Base-by-base conservation (phyloP, 2,329 filamentous ascomycete genomes). In the Sarocladium strictum region DNA sequence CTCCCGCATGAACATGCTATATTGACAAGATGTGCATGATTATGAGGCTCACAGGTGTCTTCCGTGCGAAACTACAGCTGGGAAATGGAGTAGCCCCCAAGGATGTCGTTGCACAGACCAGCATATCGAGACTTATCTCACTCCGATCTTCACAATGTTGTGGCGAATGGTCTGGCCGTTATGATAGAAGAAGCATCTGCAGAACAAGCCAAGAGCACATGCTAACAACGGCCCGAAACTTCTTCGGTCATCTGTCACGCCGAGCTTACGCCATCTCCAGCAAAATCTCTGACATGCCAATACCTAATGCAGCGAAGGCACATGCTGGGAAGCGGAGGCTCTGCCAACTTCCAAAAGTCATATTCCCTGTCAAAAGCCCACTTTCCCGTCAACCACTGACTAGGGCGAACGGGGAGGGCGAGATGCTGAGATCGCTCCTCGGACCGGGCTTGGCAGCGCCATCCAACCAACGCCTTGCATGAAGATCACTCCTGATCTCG, bases 251-350 rank as follows among this genome's bases (percentile, higher is more conserved):
- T 23, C 9, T 21, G 23, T 21, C 38, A 6, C 14, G 10, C 4
- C 9, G 14, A 43, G 19, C 17, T 3, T 43, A 17, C 6, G 35
- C 9, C 17, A 23, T 17, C 23, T 3, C 43, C 43, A 12, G 43
- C 43, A 24, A 47, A 47, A 47, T 47, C 43, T 47, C 43, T 26
- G 27, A 47, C 43, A 47, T 47, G 24, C 43, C n/a, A 47, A 47
- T 27, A n/a, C n/a, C n/a, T n/a, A 7, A 14, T 7, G 43, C 43
- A 43, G 11, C 15, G 35, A 5, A 15, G 17, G 35, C 35, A 38
- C 35, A 38, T 7, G 35, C 35, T 19, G 6, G 35, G 17, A 43
- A 43, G 40, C 40, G 40, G 40, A 43, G 40, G 40, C 17, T 15
- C 10, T 23, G 7, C 6, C 5, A 27, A 21, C 3, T 5, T 21